phyloP scores from a whole-genome alignment of 345 rosid genomes.

The Citrus hindsii region DNA sequence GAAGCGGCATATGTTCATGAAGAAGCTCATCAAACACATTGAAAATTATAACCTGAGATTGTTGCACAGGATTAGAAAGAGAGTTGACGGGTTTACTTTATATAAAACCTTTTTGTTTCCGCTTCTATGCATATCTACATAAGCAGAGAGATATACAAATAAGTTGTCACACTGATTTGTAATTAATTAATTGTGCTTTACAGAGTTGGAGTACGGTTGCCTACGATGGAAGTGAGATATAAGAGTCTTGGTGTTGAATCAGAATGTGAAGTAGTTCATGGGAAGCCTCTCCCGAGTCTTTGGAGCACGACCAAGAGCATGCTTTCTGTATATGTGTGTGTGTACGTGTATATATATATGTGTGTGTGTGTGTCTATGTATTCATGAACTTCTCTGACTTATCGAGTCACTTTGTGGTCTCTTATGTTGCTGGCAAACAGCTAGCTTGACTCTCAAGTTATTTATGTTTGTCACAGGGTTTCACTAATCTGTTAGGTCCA shows the following conservation, averaged over 20 bases:
- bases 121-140: not conserved
- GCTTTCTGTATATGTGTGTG: too few species aligned
- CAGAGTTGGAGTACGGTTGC: conserved; percentile 38
- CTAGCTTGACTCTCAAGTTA: not conserved
- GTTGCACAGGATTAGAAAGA: conserved; percentile 4
- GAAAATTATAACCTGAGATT: too few species aligned
- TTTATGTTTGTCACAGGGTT: not conserved
- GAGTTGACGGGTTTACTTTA: conserved; percentile 15
- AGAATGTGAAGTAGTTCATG: conserved; percentile 31
- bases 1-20: too few species aligned
- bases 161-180: too few species aligned
- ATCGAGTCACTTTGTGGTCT: not conserved
- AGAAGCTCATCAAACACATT: too few species aligned
- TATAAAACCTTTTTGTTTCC: not conserved
- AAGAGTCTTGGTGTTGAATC: conserved; percentile 31
- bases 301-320: conserved; percentile 23
- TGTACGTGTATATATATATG: too few species aligned
- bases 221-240: conserved; percentile 41
- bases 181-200: conserved; percentile 1
- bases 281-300: conserved; percentile 46
- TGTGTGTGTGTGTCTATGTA: too few species aligned
- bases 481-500: not conserved
- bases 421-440: too few species aligned
- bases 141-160: not conserved
- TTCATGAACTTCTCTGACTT: too few species aligned